Evolutionary conservation across 129 eudicot genomes (phyloP).

Genomic region (Mikania micrantha): DNA sequence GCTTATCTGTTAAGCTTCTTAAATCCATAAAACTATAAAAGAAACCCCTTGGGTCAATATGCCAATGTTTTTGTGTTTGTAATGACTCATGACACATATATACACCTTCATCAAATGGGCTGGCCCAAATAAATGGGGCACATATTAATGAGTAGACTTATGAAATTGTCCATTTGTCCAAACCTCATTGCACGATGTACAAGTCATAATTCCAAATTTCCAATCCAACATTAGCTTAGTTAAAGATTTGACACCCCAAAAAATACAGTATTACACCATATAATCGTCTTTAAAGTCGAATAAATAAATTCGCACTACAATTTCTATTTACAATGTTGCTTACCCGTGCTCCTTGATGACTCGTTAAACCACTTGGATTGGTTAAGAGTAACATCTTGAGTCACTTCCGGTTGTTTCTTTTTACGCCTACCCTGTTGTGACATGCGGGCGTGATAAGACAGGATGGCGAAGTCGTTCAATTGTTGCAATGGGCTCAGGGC

Average conservation of each 20-base stretch:
- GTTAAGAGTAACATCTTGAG: slow-evolving; percentile 32
- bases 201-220: slow-evolving; percentile 9
- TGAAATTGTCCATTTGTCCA: background rate
- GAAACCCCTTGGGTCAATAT: background rate
- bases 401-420: slow-evolving; percentile 54
- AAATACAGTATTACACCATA: slow-evolving; percentile 22
- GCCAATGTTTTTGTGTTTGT: background rate
- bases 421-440: slow-evolving; percentile 71
- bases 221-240: slow-evolving; percentile 22
- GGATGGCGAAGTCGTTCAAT: slow-evolving; percentile 68
- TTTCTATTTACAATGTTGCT: slow-evolving; percentile 44
- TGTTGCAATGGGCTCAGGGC: slow-evolving; percentile 64
- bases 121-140: background rate
- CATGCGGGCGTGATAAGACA: slow-evolving; percentile 67
- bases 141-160: background rate
- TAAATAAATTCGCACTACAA: background rate
- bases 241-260: slow-evolving; percentile 31
- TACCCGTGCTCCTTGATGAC: slow-evolving; percentile 40
- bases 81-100: background rate
- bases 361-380: slow-evolving; percentile 47
- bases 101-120: background rate
- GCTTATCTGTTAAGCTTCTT: too few relatives aligned
- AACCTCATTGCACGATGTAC: background rate
- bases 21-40: too few relatives aligned
- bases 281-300: slow-evolving; percentile 2